phyloP scores from a whole-genome alignment of 2,329 filamentous ascomycete genomes.

The Periconia sp. region DNA sequence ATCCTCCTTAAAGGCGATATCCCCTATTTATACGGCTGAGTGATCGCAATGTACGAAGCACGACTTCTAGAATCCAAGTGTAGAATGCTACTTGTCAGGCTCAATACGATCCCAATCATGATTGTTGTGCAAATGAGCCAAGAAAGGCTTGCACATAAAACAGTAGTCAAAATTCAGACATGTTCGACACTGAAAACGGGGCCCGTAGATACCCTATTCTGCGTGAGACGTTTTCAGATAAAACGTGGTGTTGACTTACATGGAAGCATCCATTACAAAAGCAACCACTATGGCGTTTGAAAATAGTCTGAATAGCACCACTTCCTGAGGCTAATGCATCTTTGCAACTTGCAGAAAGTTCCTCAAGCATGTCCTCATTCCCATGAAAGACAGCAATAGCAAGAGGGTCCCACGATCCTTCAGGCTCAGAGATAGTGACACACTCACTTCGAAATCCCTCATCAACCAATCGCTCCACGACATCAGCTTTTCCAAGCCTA shows the following conservation, averaged over 20 bases:
- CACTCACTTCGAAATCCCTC: constrained; percentile 5
- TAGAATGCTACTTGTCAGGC: too few species aligned
- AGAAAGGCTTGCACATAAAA: constrained; percentile 6
- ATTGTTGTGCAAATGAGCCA: neutral
- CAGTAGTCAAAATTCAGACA: constrained; percentile 2
- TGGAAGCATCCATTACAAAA: constrained; percentile 13
- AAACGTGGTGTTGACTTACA: constrained; percentile 15
- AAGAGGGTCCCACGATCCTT: constrained; percentile 15
- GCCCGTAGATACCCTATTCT: constrained; percentile 7
- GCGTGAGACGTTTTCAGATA: too few species aligned
- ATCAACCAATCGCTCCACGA: constrained; percentile 5
- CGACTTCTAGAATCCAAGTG: too few species aligned
- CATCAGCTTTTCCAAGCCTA: constrained; percentile 5
- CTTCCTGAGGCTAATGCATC: neutral
- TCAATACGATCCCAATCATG: constrained; percentile 6
- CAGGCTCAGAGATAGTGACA: constrained; percentile 1
- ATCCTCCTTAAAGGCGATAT: too few species aligned
- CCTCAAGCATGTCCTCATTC: constrained; percentile 8
- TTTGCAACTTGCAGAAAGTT: constrained; percentile 4
- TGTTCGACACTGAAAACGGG: constrained; percentile 1
- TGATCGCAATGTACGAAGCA: too few species aligned
- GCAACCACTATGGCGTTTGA: constrained; percentile 1
- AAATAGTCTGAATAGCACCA: neutral
- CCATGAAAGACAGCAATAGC: constrained; percentile 19
- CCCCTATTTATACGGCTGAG: too few species aligned